These are phyloP conservation scores for Geum urbanum DNA, from an alignment of 306 rosid species.

Conservation along the genomic window DNA sequence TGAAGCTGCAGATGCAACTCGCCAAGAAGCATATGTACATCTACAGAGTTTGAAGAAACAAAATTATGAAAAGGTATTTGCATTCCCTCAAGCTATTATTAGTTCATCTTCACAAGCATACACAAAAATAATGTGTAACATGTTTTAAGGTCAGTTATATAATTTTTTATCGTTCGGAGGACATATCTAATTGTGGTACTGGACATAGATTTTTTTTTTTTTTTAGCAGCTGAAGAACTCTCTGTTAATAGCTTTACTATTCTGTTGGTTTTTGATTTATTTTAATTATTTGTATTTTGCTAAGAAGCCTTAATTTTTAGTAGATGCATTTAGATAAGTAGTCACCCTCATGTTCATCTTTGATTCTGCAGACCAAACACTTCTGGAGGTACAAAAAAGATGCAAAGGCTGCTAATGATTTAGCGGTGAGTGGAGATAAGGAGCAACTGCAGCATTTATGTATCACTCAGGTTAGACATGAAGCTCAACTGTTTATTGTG, in stretches of 20 bases:
- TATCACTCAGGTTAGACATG: slow-evolving; percentile 56
- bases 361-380: slow-evolving; percentile 51
- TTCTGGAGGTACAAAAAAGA: slow-evolving; percentile 61
- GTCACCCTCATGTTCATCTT: slow-evolving; percentile 28
- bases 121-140: not conserved
- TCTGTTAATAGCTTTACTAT: not conserved
- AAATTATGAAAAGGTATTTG: slow-evolving; percentile 57
- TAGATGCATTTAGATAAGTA: not conserved
- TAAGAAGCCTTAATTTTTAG: not conserved
- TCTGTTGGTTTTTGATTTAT: not conserved
- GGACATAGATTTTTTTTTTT: not conserved
- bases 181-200: not conserved
- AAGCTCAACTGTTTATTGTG: not conserved
- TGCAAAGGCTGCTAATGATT: slow-evolving; percentile 36
- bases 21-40: slow-evolving; percentile 69
- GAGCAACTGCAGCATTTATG: slow-evolving; percentile 58
- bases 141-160: not conserved
- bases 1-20: slow-evolving; percentile 60
- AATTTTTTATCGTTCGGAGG: not conserved
- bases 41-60: slow-evolving; percentile 55
- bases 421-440: slow-evolving; percentile 45
- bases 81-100: not conserved
- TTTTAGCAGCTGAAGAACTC: not conserved
- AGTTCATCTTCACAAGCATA: not conserved
- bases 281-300: not conserved